Evolutionary conservation across 2,329 filamentous ascomycete species (phyloP).

Genomic region (Pyricularia sp.): DNA sequence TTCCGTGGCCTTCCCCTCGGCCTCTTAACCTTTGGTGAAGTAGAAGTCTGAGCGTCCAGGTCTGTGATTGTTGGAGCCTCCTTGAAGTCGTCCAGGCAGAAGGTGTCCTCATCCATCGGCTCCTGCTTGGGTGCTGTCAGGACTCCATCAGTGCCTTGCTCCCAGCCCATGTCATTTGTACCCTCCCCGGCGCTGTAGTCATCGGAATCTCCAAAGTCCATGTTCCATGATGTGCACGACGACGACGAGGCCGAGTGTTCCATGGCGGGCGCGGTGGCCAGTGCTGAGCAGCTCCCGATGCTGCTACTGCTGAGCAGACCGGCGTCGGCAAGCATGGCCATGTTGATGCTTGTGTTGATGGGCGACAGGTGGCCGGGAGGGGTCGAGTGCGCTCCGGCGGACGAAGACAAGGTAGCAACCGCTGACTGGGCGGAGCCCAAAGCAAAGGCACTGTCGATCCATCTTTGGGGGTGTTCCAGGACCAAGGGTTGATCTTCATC

Average conservation of each 20-base stretch:
- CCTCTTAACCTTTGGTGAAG: slow-evolving; percentile 43
- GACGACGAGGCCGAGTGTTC: slow-evolving; percentile 37
- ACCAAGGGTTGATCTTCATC: slow-evolving; percentile 28
- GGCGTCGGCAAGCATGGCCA: slow-evolving; percentile 13
- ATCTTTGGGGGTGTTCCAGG: slow-evolving; percentile 25
- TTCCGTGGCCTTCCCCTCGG: slow-evolving; percentile 77
- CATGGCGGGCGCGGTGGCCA: slow-evolving; percentile 29
- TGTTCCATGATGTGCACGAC: slow-evolving; percentile 36
- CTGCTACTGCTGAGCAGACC: not conserved
- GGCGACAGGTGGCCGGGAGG: slow-evolving; percentile 42
- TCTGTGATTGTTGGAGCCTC: slow-evolving; percentile 26
- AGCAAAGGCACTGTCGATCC: slow-evolving; percentile 22
- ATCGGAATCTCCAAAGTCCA: slow-evolving; percentile 24
- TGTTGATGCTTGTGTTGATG: slow-evolving; percentile 40
- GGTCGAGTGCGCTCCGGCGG: slow-evolving; percentile 14
- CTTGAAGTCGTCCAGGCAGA: slow-evolving; percentile 42
- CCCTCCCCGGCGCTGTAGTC: slow-evolving; percentile 11
- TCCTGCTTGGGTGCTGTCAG: slow-evolving; percentile 46
- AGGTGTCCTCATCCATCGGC: slow-evolving; percentile 45
- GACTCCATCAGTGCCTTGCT: slow-evolving; percentile 34
- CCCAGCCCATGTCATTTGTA: slow-evolving; percentile 36
- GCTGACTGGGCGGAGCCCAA: slow-evolving; percentile 19
- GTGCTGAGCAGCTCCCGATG: slow-evolving; percentile 15
- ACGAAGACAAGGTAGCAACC: not conserved
- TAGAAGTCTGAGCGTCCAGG: slow-evolving; percentile 12